Evolutionary conservation across 2,329 filamentous ascomycete species (phyloP).

Genomic region (Phyllosticta citribraziliensis): DNA sequence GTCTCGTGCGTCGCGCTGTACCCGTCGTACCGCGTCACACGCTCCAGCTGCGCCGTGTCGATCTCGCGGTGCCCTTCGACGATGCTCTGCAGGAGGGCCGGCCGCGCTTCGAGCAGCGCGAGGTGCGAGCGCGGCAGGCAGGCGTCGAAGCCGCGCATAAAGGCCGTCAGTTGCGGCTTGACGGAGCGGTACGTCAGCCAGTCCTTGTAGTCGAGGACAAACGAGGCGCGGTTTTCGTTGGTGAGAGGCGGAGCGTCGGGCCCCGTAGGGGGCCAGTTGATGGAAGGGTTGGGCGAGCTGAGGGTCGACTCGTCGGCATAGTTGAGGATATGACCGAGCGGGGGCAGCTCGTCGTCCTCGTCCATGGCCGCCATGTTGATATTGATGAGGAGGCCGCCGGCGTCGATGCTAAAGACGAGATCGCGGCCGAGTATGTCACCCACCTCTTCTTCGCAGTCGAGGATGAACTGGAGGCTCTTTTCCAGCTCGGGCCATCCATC

Average conservation of each 20-base stretch:
- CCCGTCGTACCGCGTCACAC: slow-evolving; percentile 65
- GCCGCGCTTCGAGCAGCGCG: slow-evolving; percentile 24
- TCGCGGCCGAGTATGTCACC: slow-evolving; percentile 74
- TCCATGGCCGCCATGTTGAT: slow-evolving; percentile 40
- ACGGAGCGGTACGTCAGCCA: slow-evolving; percentile 76
- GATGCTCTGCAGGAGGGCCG: slow-evolving; percentile 56
- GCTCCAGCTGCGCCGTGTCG: slow-evolving; percentile 62
- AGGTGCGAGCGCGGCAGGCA: slow-evolving; percentile 65
- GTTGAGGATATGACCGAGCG: neutral
- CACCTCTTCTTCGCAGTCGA: slow-evolving; percentile 75
- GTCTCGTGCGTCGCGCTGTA: slow-evolving; percentile 61
- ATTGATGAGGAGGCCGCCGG: slow-evolving; percentile 43
- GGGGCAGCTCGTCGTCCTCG: neutral
- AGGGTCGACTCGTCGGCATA: slow-evolving; percentile 11
- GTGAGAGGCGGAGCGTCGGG: slow-evolving; percentile 66
- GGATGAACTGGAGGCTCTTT: slow-evolving; percentile 60
- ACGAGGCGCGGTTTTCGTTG: slow-evolving; percentile 65
- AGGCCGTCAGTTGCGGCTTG: slow-evolving; percentile 66
- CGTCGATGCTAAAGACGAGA: slow-evolving; percentile 71
- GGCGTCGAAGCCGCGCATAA: slow-evolving; percentile 67
- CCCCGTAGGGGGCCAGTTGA: slow-evolving; percentile 12
- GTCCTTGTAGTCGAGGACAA: slow-evolving; percentile 73
- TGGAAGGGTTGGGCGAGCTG: neutral
- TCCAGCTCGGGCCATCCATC: slow-evolving; percentile 83
- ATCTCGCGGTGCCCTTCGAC: slow-evolving; percentile 79